These are phyloP conservation scores for Bipolaris gigantea DNA, from an alignment of 2,329 filamentous ascomycete species.

Conservation along the genomic window DNA sequence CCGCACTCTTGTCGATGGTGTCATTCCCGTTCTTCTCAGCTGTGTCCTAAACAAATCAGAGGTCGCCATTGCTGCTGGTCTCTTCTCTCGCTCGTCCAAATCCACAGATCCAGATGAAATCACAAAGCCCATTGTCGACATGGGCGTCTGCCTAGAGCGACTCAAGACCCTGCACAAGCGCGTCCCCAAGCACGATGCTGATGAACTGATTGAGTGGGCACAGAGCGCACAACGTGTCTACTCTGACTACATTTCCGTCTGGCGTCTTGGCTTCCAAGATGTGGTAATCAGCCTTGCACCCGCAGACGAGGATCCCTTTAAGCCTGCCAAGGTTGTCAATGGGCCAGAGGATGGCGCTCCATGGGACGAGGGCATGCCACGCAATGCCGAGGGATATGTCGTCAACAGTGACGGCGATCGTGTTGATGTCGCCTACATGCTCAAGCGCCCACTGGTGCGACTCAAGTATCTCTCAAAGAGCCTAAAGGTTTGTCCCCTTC, in stretches of 20 bases:
- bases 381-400: conserved; percentile 63
- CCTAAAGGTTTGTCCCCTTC: conserved; percentile 72
- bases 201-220: conserved; percentile 78
- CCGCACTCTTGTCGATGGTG: conserved; percentile 89
- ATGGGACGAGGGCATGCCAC: conserved; percentile 58
- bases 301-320: conserved; percentile 63
- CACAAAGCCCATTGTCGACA: conserved; percentile 86
- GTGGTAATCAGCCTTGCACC: conserved; percentile 91
- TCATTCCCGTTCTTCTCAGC: conserved; percentile 87
- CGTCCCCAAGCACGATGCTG: conserved; percentile 72
- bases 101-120: conserved; percentile 63
- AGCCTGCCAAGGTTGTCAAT: conserved; percentile 42
- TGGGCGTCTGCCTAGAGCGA: conserved; percentile 88
- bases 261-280: conserved; percentile 92
- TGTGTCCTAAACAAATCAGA: conserved; percentile 77
- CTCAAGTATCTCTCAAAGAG: conserved; percentile 86
- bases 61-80: conserved; percentile 63
- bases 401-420: conserved; percentile 78
- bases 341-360: conserved; percentile 53
- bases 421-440: conserved; percentile 89
- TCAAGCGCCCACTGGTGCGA: conserved; percentile 85
- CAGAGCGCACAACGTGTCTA: conserved; percentile 78
- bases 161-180: conserved; percentile 78
- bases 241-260: conserved; percentile 79
- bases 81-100: conserved; percentile 65